phyloP scores from a whole-genome alignment of 1,284 basidiomycete genomes.

The Boletus sp. region DNA sequence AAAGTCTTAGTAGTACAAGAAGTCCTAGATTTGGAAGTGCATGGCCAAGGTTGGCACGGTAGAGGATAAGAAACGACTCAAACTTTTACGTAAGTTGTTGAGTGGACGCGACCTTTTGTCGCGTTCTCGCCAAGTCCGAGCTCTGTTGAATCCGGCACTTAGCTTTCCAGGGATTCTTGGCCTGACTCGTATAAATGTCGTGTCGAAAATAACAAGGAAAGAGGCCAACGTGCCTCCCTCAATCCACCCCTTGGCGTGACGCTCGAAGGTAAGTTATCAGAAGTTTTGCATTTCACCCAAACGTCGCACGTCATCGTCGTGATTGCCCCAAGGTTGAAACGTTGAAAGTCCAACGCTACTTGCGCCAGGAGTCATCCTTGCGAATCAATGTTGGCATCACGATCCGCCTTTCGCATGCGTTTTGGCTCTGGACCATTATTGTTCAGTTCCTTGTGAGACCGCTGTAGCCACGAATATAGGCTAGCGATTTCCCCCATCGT shows the following conservation, averaged over 20 bases:
- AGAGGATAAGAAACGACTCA: not conserved
- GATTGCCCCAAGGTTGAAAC: not conserved
- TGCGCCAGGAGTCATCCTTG: not conserved
- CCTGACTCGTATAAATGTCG: not conserved
- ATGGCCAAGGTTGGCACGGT: not conserved
- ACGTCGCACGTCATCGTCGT: not conserved
- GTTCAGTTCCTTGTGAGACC: not conserved
- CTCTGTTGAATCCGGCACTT: not conserved
- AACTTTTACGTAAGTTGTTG: not conserved
- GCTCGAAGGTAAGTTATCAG: not conserved
- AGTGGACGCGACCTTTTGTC: too few species aligned
- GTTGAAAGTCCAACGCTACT: not conserved
- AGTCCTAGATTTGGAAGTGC: not conserved
- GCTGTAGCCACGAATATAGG: not conserved
- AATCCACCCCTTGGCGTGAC: not conserved
- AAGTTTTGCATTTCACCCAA: not conserved
- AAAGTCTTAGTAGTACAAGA: not conserved
- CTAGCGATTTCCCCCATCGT: not conserved
- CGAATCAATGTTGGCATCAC: not conserved
- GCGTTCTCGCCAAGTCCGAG: not conserved
- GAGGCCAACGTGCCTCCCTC: not conserved
- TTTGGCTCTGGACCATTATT: not conserved
- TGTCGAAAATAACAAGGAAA: not conserved
- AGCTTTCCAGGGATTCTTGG: not conserved
- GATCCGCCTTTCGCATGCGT: not conserved